Base-by-base conservation (phyloP, 495 filamentous ascomycete species). In the Neurospora discreta region DNA sequence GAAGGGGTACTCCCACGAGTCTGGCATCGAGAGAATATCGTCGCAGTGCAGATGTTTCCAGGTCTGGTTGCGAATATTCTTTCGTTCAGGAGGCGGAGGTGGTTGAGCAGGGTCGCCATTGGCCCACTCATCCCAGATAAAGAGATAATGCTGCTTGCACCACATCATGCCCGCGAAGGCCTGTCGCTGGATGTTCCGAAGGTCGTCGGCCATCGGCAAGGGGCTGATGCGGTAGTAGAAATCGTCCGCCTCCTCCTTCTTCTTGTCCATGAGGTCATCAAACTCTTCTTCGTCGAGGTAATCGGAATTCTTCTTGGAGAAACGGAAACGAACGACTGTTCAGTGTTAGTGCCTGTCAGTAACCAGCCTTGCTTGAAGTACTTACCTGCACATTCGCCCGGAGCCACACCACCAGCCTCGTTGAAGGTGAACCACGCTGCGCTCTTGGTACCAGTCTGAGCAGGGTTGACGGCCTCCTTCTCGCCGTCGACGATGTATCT, bases 1-100 rank as follows among this genome's bases (percentile, higher is more conserved):
- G 85, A 98, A 98, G 0, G 95, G 95, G 78, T 98, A 98, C 77
- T 98, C 95, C 95, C 95, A 98, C 0, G 93, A 97, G 76, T 98
- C 95, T 6, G 95, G 95, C 94, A 98, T 98, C 0, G 94, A 97
- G 3, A 98, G 83, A 52, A 98, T 92, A 77, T 98, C 95, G 76
- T 98, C 95, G 71, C 97, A 88, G 77, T 97, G 86, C 82, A 98
- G 86, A 79, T 98, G 95, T 75, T 90, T 94, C 95, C 95, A 98
- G 58, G 95, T 88, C 41, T 89, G 83, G 76, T 98, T 98, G 52
- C 95, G 89, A 68, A 98, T 86, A 3, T 86, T 84, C 79, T 95
- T 97, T 58, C 95, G 85, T 15, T 88, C 88, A 5, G 91, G 84
- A 0, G 95, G 95, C 67, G 95, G 95, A 15, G 94, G 92, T 16